Evolutionary conservation across 805 yeast genomes (phyloP), one percentile per base, ranked within the genome.

Genomic region (Spencermartinsiella europaea): DNA sequence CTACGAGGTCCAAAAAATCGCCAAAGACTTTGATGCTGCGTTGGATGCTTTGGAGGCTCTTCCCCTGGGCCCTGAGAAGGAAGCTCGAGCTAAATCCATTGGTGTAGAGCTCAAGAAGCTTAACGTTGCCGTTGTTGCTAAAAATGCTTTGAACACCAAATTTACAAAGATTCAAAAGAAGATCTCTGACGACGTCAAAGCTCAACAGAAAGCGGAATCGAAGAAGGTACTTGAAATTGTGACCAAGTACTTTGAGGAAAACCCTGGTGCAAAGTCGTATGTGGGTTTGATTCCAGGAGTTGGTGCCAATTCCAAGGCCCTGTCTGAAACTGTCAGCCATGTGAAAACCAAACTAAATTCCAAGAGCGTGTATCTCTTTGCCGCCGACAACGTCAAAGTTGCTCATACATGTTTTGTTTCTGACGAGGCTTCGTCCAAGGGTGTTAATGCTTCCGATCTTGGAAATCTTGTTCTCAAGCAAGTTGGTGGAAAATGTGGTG

Each of bases 401-500:
- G 98, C 97, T 12, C 99, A 93, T 62, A 99, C 97, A 55, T 89
- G 95, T 64, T 93, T 81, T 69, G 74, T 93, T 42, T 79, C 91
- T 1, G 81, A 85, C 52, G 80, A 68, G 36, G 85, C 89, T 34
- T 69, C 83, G 54, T 73, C 72, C 39, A 89, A 89, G 56, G 73
- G 88, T 17, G 76, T 83, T 53, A 90, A 95, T 44, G 75, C 82
- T 48, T 48, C 61, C 42, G 89, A 79, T 22, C 75, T 89, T 56
- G 95, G 95, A 27, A 68, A 74, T 44, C 70, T 76, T 47, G 98
- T 85, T 38, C 72, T 90, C 38, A 68, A 72, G 33, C 72, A 74
- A 58, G 80, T 93, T 57, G 99, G 99, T 55, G 99, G 99, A 68
- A 88, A 85, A 67, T 95, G 96, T 48, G 99, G 99, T 71, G 99